Percentiles rank a stretch among this genome's conserved stretches.
phyloP scores from a whole-genome alignment of 768 basidiomycete genomes.

The Exsudoporus frostii region DNA sequence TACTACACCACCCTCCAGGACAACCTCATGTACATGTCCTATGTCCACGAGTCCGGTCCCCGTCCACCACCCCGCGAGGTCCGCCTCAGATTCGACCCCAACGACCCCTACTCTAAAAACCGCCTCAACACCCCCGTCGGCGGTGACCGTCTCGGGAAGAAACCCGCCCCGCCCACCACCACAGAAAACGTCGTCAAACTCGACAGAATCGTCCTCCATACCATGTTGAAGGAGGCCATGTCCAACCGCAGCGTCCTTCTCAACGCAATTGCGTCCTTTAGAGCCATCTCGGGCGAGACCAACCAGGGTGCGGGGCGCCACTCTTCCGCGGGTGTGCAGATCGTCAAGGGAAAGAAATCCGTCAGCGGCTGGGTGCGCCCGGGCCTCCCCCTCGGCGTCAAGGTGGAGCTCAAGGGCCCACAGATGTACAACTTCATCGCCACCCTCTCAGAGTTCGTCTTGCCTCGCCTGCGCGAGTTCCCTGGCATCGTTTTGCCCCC shows the following conservation, averaged over 20 bases:
- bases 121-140: conserved; percentile 74
- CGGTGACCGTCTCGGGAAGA: conserved; percentile 63
- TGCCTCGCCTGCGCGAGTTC: conserved; percentile 93
- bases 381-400: conserved; percentile 79
- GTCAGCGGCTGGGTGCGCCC: conserved; percentile 82
- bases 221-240: conserved; percentile 80
- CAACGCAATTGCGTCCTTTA: conserved; percentile 82
- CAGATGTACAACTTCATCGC: conserved; percentile 95
- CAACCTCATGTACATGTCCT: conserved; percentile 93
- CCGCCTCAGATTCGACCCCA: conserved; percentile 68
- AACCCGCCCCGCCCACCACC: conserved; percentile 62
- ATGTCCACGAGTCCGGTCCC: conserved; percentile 66
- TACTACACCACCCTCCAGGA: conserved; percentile 80
- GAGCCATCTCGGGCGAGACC: conserved; percentile 84
- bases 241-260: conserved; percentile 69
- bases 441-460: conserved; percentile 86
- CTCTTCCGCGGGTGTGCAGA: conserved; percentile 71
- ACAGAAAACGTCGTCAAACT: conserved; percentile 69
- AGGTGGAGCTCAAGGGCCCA: conserved; percentile 86
- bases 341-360: conserved; percentile 66
- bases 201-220: conserved; percentile 83
- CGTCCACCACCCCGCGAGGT: conserved; percentile 54
- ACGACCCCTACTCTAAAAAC: conserved; percentile 80
- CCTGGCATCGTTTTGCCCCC: conserved; percentile 78
- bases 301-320: conserved; percentile 68